A percentile compares a stretch with the other conserved stretches of the same genome.
Conservation (phyloP, 2,329 filamentous ascomycete genomes). For the Penicillium expansum region DNA sequence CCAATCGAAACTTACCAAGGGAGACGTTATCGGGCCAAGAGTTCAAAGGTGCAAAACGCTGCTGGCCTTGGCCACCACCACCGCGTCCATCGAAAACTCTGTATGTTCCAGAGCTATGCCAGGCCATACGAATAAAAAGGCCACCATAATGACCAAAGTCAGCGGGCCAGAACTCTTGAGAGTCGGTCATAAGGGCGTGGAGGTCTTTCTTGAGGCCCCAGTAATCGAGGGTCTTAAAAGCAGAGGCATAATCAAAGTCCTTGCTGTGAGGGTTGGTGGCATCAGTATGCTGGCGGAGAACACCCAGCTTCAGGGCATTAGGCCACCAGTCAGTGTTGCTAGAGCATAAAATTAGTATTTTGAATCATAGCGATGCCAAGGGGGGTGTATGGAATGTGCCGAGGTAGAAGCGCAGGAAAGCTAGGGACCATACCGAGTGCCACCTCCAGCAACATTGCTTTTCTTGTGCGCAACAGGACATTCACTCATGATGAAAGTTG, state of each 20-base stretch:
- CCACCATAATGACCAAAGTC: constrained; percentile 80
- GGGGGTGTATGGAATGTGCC: background rate
- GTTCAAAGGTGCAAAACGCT: constrained; percentile 77
- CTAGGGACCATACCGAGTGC: constrained; percentile 46
- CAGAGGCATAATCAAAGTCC: constrained; percentile 69
- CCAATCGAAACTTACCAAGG: constrained; percentile 38
- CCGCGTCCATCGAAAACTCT: constrained; percentile 72
- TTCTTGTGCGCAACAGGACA: constrained; percentile 29
- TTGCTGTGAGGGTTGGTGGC: constrained; percentile 62
- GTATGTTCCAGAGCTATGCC: constrained; percentile 78
- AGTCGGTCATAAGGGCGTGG: constrained; percentile 69
- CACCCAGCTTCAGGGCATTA: constrained; percentile 63
- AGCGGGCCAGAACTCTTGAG: constrained; percentile 77
- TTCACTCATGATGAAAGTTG: constrained; percentile 24
- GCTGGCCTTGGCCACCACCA: constrained; percentile 70
- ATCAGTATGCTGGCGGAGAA: constrained; percentile 68
- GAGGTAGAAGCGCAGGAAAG: background rate
- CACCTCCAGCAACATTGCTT: constrained; percentile 54
- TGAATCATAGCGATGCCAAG: background rate
- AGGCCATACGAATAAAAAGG: constrained; percentile 76
- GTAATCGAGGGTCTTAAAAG: constrained; percentile 72
- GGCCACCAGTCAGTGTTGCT: constrained; percentile 73
- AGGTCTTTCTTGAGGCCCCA: constrained; percentile 72
- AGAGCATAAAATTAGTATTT: background rate
- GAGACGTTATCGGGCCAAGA: constrained; percentile 77